These are phyloP conservation scores for Vachellia collinsii DNA, from an alignment of 306 rosid genomes.

Conservation along the genomic window DNA sequence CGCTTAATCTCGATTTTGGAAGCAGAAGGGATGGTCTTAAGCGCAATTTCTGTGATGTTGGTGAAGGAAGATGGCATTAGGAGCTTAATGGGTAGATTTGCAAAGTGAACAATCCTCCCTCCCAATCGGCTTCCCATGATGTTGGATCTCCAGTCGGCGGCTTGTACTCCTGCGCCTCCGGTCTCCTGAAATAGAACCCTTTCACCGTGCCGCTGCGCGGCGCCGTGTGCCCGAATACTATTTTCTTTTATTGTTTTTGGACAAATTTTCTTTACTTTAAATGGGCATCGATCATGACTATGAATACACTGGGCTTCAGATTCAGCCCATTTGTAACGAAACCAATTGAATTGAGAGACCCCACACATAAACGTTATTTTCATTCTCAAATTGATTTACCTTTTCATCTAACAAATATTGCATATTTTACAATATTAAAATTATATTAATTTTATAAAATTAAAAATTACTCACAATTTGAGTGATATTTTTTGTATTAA, in stretches of 20 bases:
- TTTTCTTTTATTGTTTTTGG: background rate
- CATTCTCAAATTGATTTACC: background rate
- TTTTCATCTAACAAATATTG: background rate
- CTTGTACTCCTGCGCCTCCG: background rate
- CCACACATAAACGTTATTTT: no score
- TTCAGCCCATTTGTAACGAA: background rate
- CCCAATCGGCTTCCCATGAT: conserved; percentile 71
- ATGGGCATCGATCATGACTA: background rate
- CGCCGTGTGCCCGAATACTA: background rate
- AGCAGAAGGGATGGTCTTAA: conserved; percentile 82
- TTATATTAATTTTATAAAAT: background rate
- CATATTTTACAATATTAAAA: background rate
- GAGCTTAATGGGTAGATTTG: conserved; percentile 68
- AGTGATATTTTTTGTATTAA: background rate
- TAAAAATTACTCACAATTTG: background rate
- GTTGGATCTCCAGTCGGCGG: background rate
- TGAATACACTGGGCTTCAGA: background rate
- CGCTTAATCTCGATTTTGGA: conserved; percentile 84
- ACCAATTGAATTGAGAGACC: background rate
- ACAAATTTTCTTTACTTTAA: background rate
- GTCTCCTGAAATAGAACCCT: background rate
- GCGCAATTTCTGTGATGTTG: conserved; percentile 65
- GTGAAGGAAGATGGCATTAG: conserved; percentile 64
- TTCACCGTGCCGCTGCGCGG: background rate
- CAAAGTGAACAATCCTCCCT: conserved; percentile 60